Evolutionary conservation across 148 eudicot genomes (phyloP).

Genomic region (Silene uniflora): DNA sequence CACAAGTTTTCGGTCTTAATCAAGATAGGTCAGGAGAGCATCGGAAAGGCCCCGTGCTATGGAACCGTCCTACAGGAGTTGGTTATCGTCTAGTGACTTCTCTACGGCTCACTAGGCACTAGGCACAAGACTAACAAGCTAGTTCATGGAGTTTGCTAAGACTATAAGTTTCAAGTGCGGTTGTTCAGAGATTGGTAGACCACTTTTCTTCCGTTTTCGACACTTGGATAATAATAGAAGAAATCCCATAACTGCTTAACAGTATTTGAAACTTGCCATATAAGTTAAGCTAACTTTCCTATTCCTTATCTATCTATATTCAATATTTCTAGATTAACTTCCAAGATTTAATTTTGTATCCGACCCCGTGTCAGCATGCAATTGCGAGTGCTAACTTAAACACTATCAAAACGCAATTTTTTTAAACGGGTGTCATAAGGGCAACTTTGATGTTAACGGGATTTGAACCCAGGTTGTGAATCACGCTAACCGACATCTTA

Average conservation of each 20-base stretch:
- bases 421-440: background rate
- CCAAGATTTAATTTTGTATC: background rate
- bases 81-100: background rate
- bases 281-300: conserved; percentile 21
- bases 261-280: conserved; percentile 18
- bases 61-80: background rate
- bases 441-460: no score
- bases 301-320: background rate
- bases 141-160: background rate
- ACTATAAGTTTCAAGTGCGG: background rate
- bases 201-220: conserved; percentile 15
- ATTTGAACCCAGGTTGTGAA: no score
- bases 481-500: no score
- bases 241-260: background rate
- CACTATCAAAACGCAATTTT: no score
- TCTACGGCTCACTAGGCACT: no score
- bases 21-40: no score
- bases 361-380: background rate
- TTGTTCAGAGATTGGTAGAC: conserved; percentile 7
- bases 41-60: no score
- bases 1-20: no score
- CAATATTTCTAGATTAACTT: background rate
- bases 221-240: background rate
- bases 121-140: background rate
- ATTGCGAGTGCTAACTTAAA: background rate